Evolutionary conservation across 306 rosid species (phyloP), one percentile per base, ranked within the genome.

Genomic region (Vigna angularis): DNA sequence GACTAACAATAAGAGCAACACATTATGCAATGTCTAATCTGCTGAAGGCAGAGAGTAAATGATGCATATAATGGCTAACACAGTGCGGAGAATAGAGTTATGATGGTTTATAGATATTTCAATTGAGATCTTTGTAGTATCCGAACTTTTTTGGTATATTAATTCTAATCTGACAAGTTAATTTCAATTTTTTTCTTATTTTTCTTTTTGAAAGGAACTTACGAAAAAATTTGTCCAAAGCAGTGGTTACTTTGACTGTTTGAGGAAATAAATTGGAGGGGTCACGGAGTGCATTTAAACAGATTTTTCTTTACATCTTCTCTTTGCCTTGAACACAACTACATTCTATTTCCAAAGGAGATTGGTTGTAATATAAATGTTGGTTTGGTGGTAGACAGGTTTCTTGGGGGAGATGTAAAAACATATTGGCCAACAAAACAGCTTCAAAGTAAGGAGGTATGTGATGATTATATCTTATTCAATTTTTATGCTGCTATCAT

Each of bases 1-100:
- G 38, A 55, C 32, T 13, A 44, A 72, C n/a, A 38, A 56, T 66
- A 36, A 44, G 67, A 38, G 66, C 81, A 76, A 75, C 62, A 36
- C 20, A 49, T 42, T 48, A 34, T 49, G 42, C 58, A 72, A 73
- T 34, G 3, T 66, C 14, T 53, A 47, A 45, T 18, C 26, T 11
- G 76, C 66, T 24, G 12, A 70, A 32, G 36, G 66, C 61, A 69
- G 61, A 22, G 40, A 63, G 53, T 51, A 0, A 18, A 18, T 18
- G 20, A 18, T 18, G 20, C 20, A 18, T 18, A 18, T 18, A 3
- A 8, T 15, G 24, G 17, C 17, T 17, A 70, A 47, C 63, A 0
- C 45, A 16, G n/a, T 32, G 3, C 72, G 32, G 62, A 77, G 18
- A 45, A 47, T 28, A 12, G 59, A 16, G 22, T n/a, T 48, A 44